phyloP scores from a whole-genome alignment of 2,329 filamentous ascomycete genomes.

The Xylaria sp. region DNA sequence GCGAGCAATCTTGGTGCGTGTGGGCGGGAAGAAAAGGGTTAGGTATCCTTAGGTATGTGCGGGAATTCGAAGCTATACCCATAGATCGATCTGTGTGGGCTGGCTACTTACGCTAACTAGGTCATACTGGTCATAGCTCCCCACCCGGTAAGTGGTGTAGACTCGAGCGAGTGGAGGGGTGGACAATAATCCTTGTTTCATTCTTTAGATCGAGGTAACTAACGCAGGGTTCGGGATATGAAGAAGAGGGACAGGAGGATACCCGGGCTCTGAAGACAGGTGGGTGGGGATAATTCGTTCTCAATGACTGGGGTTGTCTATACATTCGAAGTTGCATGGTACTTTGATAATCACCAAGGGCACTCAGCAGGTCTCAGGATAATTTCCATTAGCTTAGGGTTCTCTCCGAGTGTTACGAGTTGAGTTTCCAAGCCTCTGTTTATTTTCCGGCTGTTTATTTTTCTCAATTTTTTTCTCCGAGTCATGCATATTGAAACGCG shows the following conservation, averaged over 20 bases:
- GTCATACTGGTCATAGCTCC: not conserved
- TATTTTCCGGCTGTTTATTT: not conserved
- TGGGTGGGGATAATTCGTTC: not conserved
- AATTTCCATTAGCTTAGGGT: not conserved
- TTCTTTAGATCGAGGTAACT: not conserved
- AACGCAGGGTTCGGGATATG: not conserved
- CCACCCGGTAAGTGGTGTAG: not conserved
- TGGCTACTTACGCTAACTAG: not conserved
- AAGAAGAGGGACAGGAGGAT: not conserved
- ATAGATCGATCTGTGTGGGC: not conserved
- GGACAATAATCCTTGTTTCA: not conserved
- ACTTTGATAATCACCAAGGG: not conserved
- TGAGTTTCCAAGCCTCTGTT: too few relatives aligned
- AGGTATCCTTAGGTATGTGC: not conserved
- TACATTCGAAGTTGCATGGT: too few relatives aligned
- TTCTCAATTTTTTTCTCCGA: not conserved
- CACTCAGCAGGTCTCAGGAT: not conserved
- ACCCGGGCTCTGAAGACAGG: not conserved
- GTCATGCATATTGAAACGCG: not conserved
- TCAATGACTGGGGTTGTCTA: too few relatives aligned
- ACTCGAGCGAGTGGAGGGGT: not conserved
- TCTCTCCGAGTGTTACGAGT: too few relatives aligned
- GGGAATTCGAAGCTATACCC: not conserved
- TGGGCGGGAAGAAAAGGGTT: not conserved
- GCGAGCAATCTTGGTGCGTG: not conserved